Evolutionary conservation across 1,284 basidiomycete genomes (phyloP).

Genomic region (Albatrellus sp.): DNA sequence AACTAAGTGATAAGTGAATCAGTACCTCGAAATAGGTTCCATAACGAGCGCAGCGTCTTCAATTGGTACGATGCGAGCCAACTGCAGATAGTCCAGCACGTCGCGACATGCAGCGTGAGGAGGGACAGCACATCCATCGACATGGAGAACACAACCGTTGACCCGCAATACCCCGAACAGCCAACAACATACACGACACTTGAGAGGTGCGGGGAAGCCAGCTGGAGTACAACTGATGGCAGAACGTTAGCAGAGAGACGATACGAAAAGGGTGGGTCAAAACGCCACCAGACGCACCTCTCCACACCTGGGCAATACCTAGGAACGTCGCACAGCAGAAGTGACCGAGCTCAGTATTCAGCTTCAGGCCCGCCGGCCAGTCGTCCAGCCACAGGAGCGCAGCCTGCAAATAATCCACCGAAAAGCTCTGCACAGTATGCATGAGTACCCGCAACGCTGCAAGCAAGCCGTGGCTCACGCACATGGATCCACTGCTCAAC

Average conservation of each 20-base stretch:
- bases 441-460: constrained; percentile 5
- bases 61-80: constrained; percentile 56
- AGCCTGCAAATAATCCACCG: constrained; percentile 38
- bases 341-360: constrained; percentile 85
- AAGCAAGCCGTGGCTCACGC: constrained; percentile 9
- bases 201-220: constrained; percentile 30
- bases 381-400: constrained; percentile 78
- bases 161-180: constrained; percentile 45
- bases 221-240: constrained; percentile 23
- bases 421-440: constrained; percentile 22
- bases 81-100: constrained; percentile 61
- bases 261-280: background rate
- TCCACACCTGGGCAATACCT: constrained; percentile 9
- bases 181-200: constrained; percentile 37
- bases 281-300: constrained; percentile 5
- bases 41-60: constrained; percentile 56
- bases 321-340: constrained; percentile 37
- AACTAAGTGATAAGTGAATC: constrained; percentile 11
- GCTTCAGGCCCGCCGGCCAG: constrained; percentile 94
- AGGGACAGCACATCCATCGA: constrained; percentile 55
- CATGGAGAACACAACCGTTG: constrained; percentile 61
- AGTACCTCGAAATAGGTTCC: constrained; percentile 88
- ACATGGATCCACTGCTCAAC: constrained; percentile 33
- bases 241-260: constrained; percentile 4
- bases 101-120: constrained; percentile 62